Conservation (phyloP, 768 basidiomycete genomes). For the Pisolithus orientalis region DNA sequence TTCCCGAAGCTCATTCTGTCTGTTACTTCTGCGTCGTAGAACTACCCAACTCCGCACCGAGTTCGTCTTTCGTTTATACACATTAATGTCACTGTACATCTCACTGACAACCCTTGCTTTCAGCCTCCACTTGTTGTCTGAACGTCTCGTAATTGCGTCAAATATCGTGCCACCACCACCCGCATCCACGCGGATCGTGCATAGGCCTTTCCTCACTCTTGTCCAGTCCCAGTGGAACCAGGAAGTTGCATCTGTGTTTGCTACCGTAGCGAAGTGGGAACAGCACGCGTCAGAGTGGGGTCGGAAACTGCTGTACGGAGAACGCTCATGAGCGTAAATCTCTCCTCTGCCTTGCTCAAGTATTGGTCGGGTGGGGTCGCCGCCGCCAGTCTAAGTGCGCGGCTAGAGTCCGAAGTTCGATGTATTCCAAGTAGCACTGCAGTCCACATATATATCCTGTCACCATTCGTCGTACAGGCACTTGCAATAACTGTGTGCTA, state of each 20-base stretch:
- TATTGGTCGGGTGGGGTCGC: too few relatives aligned
- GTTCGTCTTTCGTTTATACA: slow-evolving; percentile 30
- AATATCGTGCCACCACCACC: slow-evolving; percentile 40
- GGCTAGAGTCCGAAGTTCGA: too few relatives aligned
- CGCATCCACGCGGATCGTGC: slow-evolving; percentile 48
- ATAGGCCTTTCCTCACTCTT: slow-evolving; percentile 39
- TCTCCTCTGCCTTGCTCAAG: neutral
- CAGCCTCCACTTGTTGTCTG: slow-evolving; percentile 46
- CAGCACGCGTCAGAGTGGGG: slow-evolving; percentile 42
- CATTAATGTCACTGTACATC: neutral
- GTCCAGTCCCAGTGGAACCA: slow-evolving; percentile 56
- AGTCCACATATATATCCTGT: too few relatives aligned
- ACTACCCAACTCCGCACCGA: slow-evolving; percentile 51
- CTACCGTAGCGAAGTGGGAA: slow-evolving; percentile 41
- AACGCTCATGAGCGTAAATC: slow-evolving; percentile 1
- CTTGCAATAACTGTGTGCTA: neutral
- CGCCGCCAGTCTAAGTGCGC: too few relatives aligned
- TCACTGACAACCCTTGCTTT: neutral
- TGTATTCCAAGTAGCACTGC: too few relatives aligned
- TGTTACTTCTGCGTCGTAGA: slow-evolving; percentile 24
- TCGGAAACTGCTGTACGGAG: slow-evolving; percentile 38
- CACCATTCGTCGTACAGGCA: too few relatives aligned
- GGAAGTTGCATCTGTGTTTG: slow-evolving; percentile 42
- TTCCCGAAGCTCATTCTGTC: slow-evolving; percentile 4
- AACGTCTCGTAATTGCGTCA: slow-evolving; percentile 46